phyloP scores from a whole-genome alignment of 2,329 filamentous ascomycete species.

The Cyclaneusma minus region DNA sequence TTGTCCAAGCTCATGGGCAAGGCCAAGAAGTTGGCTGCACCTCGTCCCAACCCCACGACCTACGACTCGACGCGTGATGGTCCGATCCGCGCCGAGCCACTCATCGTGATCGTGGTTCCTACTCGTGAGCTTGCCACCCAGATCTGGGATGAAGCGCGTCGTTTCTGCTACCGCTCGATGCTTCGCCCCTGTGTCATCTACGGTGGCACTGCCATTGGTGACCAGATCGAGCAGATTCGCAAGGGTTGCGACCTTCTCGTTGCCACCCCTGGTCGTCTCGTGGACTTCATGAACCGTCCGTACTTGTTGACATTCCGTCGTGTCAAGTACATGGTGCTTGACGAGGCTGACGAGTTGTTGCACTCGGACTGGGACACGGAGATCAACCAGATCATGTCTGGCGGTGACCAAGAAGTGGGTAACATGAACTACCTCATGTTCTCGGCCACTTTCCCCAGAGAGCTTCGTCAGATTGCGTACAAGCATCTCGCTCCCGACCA shows the following conservation, averaged over 20 bases:
- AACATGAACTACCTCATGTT: conserved; percentile 66
- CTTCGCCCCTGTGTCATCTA: conserved; percentile 82
- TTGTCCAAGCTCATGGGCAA: conserved; percentile 91
- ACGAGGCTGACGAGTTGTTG: conserved; percentile 92
- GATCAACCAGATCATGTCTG: conserved; percentile 60
- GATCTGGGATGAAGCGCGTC: conserved; percentile 87
- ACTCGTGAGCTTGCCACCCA: conserved; percentile 85
- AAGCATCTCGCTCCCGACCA: conserved; percentile 60
- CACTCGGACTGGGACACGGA: conserved; percentile 63
- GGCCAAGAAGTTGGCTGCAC: conserved; percentile 70
- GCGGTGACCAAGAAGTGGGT: conserved; percentile 63
- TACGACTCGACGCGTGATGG: conserved; percentile 32
- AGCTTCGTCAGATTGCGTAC: conserved; percentile 59
- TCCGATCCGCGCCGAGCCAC: conserved; percentile 60
- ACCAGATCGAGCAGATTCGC: conserved; percentile 57
- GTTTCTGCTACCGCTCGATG: conserved; percentile 90
- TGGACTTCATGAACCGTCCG: conserved; percentile 66
- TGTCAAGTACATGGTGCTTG: conserved; percentile 69
- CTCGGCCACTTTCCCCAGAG: conserved; percentile 83
- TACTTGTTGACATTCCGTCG: conserved; percentile 56
- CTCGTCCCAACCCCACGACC: conserved; percentile 49
- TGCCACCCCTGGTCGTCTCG: conserved; percentile 72
- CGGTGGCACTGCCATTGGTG: conserved; percentile 58
- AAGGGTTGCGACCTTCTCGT: conserved; percentile 84
- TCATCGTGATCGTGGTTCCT: conserved; percentile 74